These are phyloP conservation scores for Chrysanthemum lavandulifolium DNA, from an alignment of 129 eudicot species.

Conservation along the genomic window DNA sequence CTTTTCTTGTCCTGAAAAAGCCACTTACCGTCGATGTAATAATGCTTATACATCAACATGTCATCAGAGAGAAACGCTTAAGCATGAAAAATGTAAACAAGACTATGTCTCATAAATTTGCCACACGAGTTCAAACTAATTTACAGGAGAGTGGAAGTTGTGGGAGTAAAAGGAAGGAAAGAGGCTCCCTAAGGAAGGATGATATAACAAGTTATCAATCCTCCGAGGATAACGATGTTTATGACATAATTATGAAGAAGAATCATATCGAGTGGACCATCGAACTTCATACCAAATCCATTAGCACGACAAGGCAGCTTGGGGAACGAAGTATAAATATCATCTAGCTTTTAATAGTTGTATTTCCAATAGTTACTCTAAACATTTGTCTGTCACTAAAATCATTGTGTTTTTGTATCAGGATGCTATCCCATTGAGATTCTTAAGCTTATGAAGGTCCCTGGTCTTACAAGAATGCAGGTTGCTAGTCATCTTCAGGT, in stretches of 20 bases:
- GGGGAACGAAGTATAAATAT: conserved; percentile 35
- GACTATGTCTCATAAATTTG: background rate
- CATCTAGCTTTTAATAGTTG: background rate
- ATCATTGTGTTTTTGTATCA: background rate
- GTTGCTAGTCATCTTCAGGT: conserved; percentile 39
- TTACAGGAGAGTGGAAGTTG: background rate
- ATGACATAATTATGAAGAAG: conserved; percentile 8
- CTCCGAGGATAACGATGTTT: background rate
- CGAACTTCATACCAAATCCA: conserved; percentile 35
- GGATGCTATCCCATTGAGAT: conserved; percentile 30
- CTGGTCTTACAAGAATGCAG: conserved; percentile 33
- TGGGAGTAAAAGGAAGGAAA: background rate
- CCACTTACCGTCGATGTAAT: conserved; percentile 9
- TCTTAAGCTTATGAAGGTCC: conserved; percentile 26
- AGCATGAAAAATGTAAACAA: background rate
- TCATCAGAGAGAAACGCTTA: conserved; percentile 15
- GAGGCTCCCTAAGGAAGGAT: background rate
- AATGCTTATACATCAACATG: conserved; percentile 26
- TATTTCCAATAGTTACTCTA: background rate
- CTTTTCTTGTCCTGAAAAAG: conserved; percentile 26
- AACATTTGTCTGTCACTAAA: background rate
- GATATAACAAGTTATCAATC: background rate
- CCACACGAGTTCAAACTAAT: background rate
- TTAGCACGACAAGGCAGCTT: conserved; percentile 24
- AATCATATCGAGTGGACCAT: conserved; percentile 31